phyloP scores from a whole-genome alignment of 2,329 filamentous ascomycete species.

The Teratosphaeria pseudoeucalypti region DNA sequence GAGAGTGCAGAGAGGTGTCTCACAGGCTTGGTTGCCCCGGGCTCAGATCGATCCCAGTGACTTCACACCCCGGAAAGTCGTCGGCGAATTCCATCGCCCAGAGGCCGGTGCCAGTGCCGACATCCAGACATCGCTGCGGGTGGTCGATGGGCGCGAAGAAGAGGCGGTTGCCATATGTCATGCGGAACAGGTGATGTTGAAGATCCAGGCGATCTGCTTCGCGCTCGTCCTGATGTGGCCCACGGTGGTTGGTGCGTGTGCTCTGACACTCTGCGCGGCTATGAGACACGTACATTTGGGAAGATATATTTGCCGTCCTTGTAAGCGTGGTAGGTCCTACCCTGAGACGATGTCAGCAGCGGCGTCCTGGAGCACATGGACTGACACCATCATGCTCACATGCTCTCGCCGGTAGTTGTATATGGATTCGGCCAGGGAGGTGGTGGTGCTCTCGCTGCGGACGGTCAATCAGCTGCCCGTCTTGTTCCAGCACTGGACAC shows the following conservation, averaged over 20 bases:
- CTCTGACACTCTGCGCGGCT: neutral
- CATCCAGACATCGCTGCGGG: constrained; percentile 37
- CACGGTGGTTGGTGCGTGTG: neutral
- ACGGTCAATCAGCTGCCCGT: constrained; percentile 2
- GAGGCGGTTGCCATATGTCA: constrained; percentile 36
- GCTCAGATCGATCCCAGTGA: constrained; percentile 39
- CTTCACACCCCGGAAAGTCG: constrained; percentile 30
- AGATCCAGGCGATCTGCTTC: constrained; percentile 29
- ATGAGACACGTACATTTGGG: constrained; percentile 25
- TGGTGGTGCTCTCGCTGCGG: constrained; percentile 24
- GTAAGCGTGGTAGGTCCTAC: constrained; percentile 20
- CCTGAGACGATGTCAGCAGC: constrained; percentile 4
- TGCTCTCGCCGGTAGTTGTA: constrained; percentile 28
- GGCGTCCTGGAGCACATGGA: neutral
- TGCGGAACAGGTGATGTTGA: constrained; percentile 38
- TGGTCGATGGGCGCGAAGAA: constrained; percentile 35
- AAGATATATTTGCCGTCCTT: constrained; percentile 32
- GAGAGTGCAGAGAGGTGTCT: neutral
- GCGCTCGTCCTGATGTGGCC: constrained; percentile 14
- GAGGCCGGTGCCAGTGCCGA: constrained; percentile 44
- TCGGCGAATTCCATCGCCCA: constrained; percentile 48
- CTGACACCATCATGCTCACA: constrained; percentile 8
- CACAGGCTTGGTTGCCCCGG: constrained; percentile 39
- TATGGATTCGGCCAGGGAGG: constrained; percentile 26
- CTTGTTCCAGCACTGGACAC: neutral